Evolutionary conservation across 148 eudicot genomes (phyloP).

Genomic region (Persicaria maculosa): DNA sequence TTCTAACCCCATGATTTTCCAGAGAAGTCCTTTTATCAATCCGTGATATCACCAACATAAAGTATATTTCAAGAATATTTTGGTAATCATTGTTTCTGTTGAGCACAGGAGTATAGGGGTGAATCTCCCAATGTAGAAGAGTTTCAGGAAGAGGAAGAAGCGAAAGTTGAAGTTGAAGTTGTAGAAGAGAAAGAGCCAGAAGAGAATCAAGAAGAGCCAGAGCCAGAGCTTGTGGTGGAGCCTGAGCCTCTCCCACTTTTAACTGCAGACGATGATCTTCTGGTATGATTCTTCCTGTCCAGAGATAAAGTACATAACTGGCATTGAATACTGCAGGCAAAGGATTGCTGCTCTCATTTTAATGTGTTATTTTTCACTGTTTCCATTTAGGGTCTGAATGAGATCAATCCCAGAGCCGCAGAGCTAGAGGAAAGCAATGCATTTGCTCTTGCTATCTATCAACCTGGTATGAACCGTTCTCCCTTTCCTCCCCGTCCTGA

Average conservation of each 20-base stretch:
- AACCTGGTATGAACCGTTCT: constrained; percentile 44
- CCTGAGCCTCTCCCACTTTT: constrained; percentile 53
- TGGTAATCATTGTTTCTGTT: constrained; percentile 16
- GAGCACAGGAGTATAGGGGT: constrained; percentile 55
- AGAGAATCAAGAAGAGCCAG: constrained; percentile 45
- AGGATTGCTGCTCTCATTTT: neutral
- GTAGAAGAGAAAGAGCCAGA: constrained; percentile 35
- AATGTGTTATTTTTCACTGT: neutral
- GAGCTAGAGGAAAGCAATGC: constrained; percentile 90
- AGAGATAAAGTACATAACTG: neutral
- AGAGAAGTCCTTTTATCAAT: neutral
- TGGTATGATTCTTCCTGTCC: constrained; percentile 31
- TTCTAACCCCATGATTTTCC: neutral
- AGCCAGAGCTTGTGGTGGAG: constrained; percentile 35
- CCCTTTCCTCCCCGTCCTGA: neutral
- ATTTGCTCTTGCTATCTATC: constrained; percentile 85
- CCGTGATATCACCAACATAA: neutral
- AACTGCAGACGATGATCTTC: constrained; percentile 58
- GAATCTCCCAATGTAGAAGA: constrained; percentile 38
- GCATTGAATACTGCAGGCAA: neutral
- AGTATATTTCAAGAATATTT: neutral
- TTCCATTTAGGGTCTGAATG: constrained; percentile 57
- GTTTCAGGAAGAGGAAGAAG: constrained; percentile 28
- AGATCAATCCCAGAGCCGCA: constrained; percentile 55
- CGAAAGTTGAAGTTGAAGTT: constrained; percentile 43